Conservation (phyloP, 257 asterid species). For the Capsicum chinense region DNA sequence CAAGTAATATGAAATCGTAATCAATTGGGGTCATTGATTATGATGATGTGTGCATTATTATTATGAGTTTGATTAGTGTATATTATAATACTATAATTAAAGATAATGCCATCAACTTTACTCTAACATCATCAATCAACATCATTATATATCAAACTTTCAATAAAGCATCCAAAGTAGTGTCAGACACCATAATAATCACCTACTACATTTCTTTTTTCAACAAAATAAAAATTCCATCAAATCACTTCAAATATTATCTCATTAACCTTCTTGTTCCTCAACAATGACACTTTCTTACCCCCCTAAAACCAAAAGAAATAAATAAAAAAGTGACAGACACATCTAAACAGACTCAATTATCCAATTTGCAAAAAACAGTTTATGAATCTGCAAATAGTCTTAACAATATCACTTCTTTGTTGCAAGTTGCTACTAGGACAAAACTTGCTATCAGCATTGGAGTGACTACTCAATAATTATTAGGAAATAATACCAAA, state of each 20-base stretch:
- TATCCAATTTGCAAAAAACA: constrained; percentile 33
- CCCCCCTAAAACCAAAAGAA: background rate
- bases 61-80: constrained; percentile 32
- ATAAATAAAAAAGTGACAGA: background rate
- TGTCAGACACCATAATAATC: constrained; percentile 16
- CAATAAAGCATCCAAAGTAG: constrained; percentile 6
- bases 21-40: constrained; percentile 33
- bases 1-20: no score
- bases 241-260: background rate
- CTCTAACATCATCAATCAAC: constrained; percentile 28
- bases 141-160: constrained; percentile 2
- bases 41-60: constrained; percentile 33
- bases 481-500: constrained; percentile 39
- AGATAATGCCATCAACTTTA: constrained; percentile 10
- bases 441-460: constrained; percentile 26
- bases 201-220: constrained; percentile 19
- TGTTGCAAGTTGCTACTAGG: constrained; percentile 13
- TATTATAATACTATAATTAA: constrained; percentile 22
- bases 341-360: constrained; percentile 19
- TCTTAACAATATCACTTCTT: background rate
- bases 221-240: background rate
- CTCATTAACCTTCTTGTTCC: constrained; percentile 17
- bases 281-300: constrained; percentile 17
- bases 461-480: background rate
- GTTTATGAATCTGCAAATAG: constrained; percentile 25